These are phyloP conservation scores for Mycosphaerella sp. DNA, from an alignment of 2,329 filamentous ascomycete species.

Conservation along the genomic window DNA sequence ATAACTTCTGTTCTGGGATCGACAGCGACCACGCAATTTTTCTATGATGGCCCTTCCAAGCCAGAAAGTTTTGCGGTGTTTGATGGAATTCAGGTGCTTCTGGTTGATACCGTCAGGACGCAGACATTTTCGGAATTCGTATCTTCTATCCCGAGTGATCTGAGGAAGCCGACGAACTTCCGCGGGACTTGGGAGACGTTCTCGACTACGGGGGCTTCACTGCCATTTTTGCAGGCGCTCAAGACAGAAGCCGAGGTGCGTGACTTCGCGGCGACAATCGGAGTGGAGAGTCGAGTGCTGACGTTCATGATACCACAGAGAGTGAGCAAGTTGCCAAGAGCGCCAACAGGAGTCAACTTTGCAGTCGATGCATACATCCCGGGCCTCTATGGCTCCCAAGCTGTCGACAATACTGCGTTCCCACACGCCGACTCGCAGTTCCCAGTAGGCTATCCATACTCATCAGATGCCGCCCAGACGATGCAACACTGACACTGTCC, in stretches of 20 bases:
- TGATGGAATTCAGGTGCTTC: neutral
- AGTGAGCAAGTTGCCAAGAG: neutral
- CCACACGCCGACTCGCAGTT: slow-evolving; percentile 4
- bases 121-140: slow-evolving; percentile 5
- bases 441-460: too few relatives aligned
- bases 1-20: slow-evolving; percentile 1
- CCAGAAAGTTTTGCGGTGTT: slow-evolving; percentile 4
- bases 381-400: slow-evolving; percentile 1
- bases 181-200: slow-evolving; percentile 5
- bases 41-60: slow-evolving; percentile 1
- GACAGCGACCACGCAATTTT: slow-evolving; percentile 5
- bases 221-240: neutral
- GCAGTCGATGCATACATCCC: slow-evolving; percentile 5
- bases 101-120: slow-evolving; percentile 2
- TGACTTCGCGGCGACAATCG: neutral
- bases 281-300: neutral
- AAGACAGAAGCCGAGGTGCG: neutral
- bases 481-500: neutral
- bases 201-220: neutral
- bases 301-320: neutral
- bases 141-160: neutral
- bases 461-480: too few relatives aligned
- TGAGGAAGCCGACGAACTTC: neutral
- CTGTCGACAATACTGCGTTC: neutral
- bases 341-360: neutral